These are phyloP conservation scores for Dendrobium chrysotoxum DNA, from an alignment of 106 monocot species.

Conservation along the genomic window DNA sequence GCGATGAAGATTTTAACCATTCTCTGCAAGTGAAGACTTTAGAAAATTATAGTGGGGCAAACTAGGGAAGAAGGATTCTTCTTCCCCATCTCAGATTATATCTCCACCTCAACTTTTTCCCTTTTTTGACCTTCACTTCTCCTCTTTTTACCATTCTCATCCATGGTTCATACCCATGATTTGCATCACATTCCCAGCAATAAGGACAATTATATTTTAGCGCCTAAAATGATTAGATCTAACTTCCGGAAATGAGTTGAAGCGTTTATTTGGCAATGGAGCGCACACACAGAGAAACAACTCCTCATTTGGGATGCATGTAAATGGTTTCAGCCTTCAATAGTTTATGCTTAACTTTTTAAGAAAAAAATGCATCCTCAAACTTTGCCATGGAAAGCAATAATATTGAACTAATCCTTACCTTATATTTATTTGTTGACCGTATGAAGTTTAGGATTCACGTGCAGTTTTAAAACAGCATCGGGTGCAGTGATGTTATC, in stretches of 20 bases:
- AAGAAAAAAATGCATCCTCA: not conserved
- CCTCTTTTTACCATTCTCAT: no score
- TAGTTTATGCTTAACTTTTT: not conserved
- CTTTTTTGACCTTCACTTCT: not conserved
- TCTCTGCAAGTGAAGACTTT: no score
- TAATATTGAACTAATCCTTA: not conserved
- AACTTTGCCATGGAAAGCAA: not conserved
- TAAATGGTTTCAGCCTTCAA: not conserved
- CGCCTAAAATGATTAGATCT: not conserved
- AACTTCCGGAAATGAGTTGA: not conserved
- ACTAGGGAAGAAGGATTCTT: not conserved
- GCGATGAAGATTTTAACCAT: not conserved
- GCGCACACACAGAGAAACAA: not conserved
- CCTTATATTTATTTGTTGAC: not conserved
- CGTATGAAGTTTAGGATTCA: not conserved
- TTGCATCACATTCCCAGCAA: no score
- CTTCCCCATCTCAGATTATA: not conserved
- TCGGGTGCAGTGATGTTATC: not conserved
- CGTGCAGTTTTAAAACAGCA: not conserved
- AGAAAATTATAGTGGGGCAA: not conserved
- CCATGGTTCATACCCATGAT: no score
- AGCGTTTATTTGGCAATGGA: not conserved
- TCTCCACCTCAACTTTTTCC: not conserved
- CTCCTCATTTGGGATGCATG: not conserved
- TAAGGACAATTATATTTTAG: no score